phyloP scores from a whole-genome alignment of 495 filamentous ascomycete species.

The Ascodesmis nigricans region DNA sequence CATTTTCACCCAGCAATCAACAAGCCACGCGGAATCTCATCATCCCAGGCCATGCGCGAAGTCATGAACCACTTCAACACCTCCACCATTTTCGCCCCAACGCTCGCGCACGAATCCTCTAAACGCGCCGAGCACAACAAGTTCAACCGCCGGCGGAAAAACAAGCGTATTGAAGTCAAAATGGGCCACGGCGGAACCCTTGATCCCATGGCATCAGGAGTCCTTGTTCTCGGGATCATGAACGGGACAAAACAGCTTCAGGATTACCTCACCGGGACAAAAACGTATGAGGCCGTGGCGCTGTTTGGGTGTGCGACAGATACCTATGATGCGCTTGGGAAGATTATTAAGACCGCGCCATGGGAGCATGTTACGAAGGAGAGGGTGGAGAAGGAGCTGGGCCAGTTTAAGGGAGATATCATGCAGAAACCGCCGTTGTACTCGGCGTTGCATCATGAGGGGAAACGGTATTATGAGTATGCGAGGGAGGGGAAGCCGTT shows the following conservation, averaged over 20 bases:
- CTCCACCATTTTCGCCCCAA: constrained; percentile 54
- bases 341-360: constrained; percentile 46
- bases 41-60: constrained; percentile 69
- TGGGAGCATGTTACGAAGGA: constrained; percentile 62
- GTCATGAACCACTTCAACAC: constrained; percentile 61
- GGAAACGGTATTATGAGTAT: constrained; percentile 88
- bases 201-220: constrained; percentile 81
- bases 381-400: constrained; percentile 53
- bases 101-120: constrained; percentile 37
- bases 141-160: constrained; percentile 33
- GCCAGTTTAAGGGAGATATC: constrained; percentile 59
- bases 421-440: constrained; percentile 83
- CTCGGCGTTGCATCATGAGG: constrained; percentile 75
- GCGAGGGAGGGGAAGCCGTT: constrained; percentile 68
- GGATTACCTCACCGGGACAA: constrained; percentile 64
- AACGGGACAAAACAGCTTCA: constrained; percentile 65
- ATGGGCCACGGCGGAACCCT: constrained; percentile 92
- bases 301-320: constrained; percentile 86
- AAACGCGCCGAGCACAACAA: constrained; percentile 31
- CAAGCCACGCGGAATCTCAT: constrained; percentile 67
- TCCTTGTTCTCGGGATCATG: constrained; percentile 71
- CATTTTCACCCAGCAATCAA: no score
- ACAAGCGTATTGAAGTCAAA: constrained; percentile 47
- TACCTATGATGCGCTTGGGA: constrained; percentile 69
- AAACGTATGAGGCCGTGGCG: constrained; percentile 73